phyloP scores from a whole-genome alignment of 805 yeast genomes.

The Zygosaccharomyces siamensis region DNA sequence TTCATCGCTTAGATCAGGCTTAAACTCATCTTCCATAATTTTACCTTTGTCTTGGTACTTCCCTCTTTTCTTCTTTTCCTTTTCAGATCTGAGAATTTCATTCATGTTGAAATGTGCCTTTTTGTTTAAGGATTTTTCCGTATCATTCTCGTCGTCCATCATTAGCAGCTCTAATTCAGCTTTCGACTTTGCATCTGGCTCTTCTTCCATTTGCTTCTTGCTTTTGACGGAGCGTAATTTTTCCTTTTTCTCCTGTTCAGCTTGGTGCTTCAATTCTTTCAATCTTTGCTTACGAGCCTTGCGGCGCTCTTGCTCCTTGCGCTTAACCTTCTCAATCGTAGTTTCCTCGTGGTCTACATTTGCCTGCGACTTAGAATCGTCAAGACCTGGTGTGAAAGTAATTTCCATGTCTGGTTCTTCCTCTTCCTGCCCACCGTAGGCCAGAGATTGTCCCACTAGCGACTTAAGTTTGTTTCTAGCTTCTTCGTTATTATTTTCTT shows the following conservation, averaged over 20 bases:
- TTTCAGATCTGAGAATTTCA: conserved; percentile 70
- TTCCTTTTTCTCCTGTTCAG: conserved; percentile 48
- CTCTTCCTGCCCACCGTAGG: conserved; percentile 21
- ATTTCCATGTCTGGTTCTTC: conserved; percentile 86
- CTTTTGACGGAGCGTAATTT: conserved; percentile 33
- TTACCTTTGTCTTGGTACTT: conserved; percentile 44
- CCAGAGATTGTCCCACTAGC: conserved; percentile 44
- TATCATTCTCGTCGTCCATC: conserved; percentile 54
- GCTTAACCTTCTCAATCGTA: conserved; percentile 71
- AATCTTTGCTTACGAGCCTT: conserved; percentile 73
- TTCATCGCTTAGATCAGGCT: conserved; percentile 72
- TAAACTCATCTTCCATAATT: conserved; percentile 52
- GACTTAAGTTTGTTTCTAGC: conserved; percentile 57
- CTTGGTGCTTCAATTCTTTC: conserved; percentile 53
- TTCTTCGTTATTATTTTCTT: conserved; percentile 37
- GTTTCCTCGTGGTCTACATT: conserved; percentile 53
- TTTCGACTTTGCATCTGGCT: conserved; percentile 38
- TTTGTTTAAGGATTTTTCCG: conserved; percentile 33
- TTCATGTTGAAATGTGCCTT: conserved; percentile 73
- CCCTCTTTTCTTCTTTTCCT: conserved; percentile 49
- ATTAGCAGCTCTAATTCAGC: conserved; percentile 73
- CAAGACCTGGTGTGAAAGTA: conserved; percentile 86
- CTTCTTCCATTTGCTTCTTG: conserved; percentile 23
- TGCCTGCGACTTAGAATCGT: conserved; percentile 36
- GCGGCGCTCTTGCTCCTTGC: conserved; percentile 91